These are phyloP conservation scores for Oryza brachyantha DNA, from an alignment of 176 grass and related monocot genomes.

Conservation along the genomic window DNA sequence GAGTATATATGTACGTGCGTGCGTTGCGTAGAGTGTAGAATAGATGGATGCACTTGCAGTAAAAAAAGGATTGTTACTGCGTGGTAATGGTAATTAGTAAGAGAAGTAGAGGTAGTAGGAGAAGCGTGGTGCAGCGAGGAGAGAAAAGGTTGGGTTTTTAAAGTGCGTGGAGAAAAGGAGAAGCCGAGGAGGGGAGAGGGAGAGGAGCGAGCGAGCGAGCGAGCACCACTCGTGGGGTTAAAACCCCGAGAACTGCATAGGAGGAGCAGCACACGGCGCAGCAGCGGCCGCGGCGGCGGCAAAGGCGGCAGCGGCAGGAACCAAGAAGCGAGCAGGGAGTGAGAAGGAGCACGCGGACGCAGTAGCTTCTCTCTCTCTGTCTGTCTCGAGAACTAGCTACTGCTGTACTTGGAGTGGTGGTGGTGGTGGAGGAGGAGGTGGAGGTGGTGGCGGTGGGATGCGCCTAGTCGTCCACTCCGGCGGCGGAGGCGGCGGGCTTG, in stretches of 20 bases:
- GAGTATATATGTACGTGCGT: too few relatives aligned
- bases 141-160: constrained; percentile 21
- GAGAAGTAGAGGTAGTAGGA: too few relatives aligned
- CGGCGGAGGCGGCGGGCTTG: not conserved
- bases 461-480: not conserved
- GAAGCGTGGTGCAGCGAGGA: constrained; percentile 23
- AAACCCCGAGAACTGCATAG: constrained; percentile 45
- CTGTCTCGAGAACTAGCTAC: not conserved
- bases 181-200: not conserved
- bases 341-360: not conserved
- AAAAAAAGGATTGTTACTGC: not conserved
- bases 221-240: constrained; percentile 48
- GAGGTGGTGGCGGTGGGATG: not conserved
- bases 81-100: too few relatives aligned
- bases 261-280: constrained; percentile 19
- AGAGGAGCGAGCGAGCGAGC: not conserved
- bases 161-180: not conserved
- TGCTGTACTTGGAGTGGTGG: not conserved
- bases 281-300: too few relatives aligned
- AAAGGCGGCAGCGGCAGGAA: constrained; percentile 1
- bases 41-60: not conserved
- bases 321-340: not conserved
- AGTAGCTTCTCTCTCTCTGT: not conserved
- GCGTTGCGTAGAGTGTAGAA: not conserved
- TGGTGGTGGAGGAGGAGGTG: not conserved